Percentiles rank a stretch among this genome's conserved stretches.
Evolutionary conservation across 1,284 basidiomycete species (phyloP).

Genomic region (Sporisorium reilianum): DNA sequence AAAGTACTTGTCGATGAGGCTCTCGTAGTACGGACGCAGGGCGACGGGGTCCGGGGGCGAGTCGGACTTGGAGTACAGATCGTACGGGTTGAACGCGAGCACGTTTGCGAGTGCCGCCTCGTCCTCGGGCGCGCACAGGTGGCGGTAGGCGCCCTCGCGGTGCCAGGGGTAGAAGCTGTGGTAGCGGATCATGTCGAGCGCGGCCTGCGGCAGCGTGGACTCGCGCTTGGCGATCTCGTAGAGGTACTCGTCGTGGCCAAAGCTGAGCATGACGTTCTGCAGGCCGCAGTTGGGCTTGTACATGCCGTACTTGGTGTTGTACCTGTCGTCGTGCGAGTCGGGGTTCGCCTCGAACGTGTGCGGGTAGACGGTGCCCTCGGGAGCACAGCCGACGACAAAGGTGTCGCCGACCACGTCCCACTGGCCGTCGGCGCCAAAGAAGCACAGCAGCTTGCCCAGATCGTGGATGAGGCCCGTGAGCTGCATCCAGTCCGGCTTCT

Average conservation of each 20-base stretch:
- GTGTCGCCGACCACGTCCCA: constrained; percentile 91
- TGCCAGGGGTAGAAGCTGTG: constrained; percentile 88
- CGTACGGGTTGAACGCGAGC: constrained; percentile 86
- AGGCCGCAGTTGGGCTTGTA: constrained; percentile 86
- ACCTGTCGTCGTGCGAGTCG: constrained; percentile 78
- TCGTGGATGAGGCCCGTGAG: constrained; percentile 80
- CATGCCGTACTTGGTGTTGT: constrained; percentile 84
- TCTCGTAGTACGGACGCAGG: constrained; percentile 84
- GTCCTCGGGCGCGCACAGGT: constrained; percentile 44
- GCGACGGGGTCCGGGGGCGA: constrained; percentile 76
- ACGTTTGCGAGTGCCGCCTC: constrained; percentile 45
- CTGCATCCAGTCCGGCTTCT: constrained; percentile 78
- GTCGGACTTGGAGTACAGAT: constrained; percentile 89
- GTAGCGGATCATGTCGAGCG: constrained; percentile 89
- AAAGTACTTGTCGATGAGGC: constrained; percentile 85
- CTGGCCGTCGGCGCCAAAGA: constrained; percentile 75
- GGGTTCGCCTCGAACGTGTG: constrained; percentile 86
- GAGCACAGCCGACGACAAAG: constrained; percentile 86
- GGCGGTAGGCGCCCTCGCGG: constrained; percentile 50
- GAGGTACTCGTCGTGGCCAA: constrained; percentile 81
- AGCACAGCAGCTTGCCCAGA: constrained; percentile 56
- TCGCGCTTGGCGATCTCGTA: constrained; percentile 55
- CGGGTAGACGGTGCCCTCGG: constrained; percentile 76
- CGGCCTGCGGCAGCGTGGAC: constrained; percentile 80
- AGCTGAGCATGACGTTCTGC: constrained; percentile 89